Evolutionary conservation across 306 rosid species (phyloP).

Genomic region (Neltuma alba): DNA sequence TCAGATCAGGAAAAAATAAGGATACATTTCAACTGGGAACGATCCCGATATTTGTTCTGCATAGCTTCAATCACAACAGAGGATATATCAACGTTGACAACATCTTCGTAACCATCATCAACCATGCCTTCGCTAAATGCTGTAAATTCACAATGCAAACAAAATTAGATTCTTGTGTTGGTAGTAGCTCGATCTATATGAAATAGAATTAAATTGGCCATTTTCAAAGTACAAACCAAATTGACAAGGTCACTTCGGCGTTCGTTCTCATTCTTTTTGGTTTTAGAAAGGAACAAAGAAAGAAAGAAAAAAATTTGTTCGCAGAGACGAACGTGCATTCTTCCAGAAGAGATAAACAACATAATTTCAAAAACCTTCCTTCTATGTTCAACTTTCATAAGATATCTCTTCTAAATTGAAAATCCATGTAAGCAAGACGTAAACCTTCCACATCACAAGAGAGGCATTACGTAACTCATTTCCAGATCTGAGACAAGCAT

Average conservation of each 20-base stretch:
- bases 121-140: constrained; percentile 82
- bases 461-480: not conserved
- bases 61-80: constrained; percentile 77
- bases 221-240: not conserved
- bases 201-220: not conserved
- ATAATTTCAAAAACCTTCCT: not conserved
- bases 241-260: not conserved
- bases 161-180: not conserved
- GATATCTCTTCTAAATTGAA: not conserved
- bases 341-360: not conserved
- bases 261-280: not conserved
- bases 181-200: not conserved
- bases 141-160: constrained; percentile 29
- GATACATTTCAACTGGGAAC: constrained; percentile 69
- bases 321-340: not conserved
- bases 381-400: not conserved
- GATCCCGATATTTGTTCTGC: constrained; percentile 57
- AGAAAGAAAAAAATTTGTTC: no score
- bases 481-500: constrained; percentile 23
- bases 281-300: not conserved
- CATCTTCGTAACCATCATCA: constrained; percentile 74
- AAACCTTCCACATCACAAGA: not conserved
- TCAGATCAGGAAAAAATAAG: not conserved
- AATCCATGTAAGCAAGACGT: constrained; percentile 15
- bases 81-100: constrained; percentile 78